Percentiles rank a stretch among this genome's conserved stretches.
Conservation (phyloP, 805 yeast species). For the Candida tibetensis region DNA sequence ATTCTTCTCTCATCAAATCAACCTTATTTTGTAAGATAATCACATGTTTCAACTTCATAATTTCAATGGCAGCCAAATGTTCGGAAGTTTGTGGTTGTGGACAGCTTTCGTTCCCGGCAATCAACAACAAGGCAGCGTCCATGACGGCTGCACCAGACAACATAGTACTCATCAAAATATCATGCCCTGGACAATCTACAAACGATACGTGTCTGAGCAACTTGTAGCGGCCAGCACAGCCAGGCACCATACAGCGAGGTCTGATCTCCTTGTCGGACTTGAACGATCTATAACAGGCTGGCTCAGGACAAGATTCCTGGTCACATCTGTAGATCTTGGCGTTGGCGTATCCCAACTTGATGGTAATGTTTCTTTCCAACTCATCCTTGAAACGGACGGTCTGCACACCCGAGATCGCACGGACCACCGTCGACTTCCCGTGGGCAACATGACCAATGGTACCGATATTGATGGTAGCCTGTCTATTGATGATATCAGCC, state of each 20-base stretch:
- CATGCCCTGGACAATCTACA: conserved; percentile 99
- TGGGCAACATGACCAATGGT: conserved; percentile 96
- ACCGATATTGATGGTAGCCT: conserved; percentile 98
- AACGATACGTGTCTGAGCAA: conserved; percentile 95
- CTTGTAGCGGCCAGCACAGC: conserved; percentile 84
- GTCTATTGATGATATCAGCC: conserved; percentile 96
- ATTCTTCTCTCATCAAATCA: conserved; percentile 96
- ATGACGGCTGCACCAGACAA: conserved; percentile 99
- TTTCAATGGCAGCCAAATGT: conserved; percentile 98
- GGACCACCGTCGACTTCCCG: conserved; percentile 90
- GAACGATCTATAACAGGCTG: conserved; percentile 92
- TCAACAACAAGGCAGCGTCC: conserved; percentile 96
- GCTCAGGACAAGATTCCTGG: conserved; percentile 82
- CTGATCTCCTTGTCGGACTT: conserved; percentile 91
- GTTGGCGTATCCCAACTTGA: conserved; percentile 97
- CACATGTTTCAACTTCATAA: conserved; percentile 96
- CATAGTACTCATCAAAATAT: conserved; percentile 99
- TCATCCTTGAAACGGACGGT: conserved; percentile 99
- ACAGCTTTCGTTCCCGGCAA: conserved; percentile 98
- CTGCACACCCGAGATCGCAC: conserved; percentile 97
- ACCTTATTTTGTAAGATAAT: conserved; percentile 96
- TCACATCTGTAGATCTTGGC: conserved; percentile 96
- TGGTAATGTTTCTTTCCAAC: conserved; percentile 97
- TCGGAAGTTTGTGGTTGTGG: conserved; percentile 99
- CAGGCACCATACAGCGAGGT: conserved; percentile 88